Evolutionary conservation across 2,329 filamentous ascomycete genomes (phyloP), one percentile per base, ranked within the genome.

Genomic region (Hirsutella minnesotensis): DNA sequence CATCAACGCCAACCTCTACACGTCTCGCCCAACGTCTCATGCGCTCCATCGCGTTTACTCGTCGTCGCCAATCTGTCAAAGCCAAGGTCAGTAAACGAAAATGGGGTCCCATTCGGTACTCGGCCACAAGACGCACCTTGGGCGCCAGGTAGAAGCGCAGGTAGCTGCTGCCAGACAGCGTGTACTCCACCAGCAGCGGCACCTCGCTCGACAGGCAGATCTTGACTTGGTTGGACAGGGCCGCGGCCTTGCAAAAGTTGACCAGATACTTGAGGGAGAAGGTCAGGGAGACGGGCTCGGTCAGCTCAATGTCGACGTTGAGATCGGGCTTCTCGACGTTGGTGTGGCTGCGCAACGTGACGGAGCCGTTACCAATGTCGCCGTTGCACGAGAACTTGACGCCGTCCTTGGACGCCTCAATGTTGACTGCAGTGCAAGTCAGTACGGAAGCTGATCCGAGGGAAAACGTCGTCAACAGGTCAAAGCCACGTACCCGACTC

Each of bases 191-290:
- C 55, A 96, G 73, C 52, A 98, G 79, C 22, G 92, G 92, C 41
- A 98, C 90, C 68, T 98, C 92, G 65, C 88, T 89, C 42, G 90
- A 96, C 53, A 98, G 76, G 68, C 85, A 94, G 55, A 98, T 81
- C 69, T 85, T 92, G 66, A 98, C 94, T 52, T 77, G 74, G 53
- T 65, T 70, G 33, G 89, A 90, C 47, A 98, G 73, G 42, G 79
- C 81, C 49, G 87, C 84, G 29, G 94, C 94, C 73, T 98, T 98
- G 84, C 92, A 96, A 73, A 98, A 98, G 77, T 96, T 96, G 75
- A 94, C 86, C 3, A 98, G 82, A 70, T 98, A 98, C 72, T 98
- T 98, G 57, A 98, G 83, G 29, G 92, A 96, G 72, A 98, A 98
- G 40, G 90, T 96, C 49, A 98, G 77, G 30, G 86, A 76, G 47